Percentiles rank a stretch among this genome's conserved stretches.
Conservation (phyloP, 2,329 filamentous ascomycete species). For the Paecilomyces formosus region DNA sequence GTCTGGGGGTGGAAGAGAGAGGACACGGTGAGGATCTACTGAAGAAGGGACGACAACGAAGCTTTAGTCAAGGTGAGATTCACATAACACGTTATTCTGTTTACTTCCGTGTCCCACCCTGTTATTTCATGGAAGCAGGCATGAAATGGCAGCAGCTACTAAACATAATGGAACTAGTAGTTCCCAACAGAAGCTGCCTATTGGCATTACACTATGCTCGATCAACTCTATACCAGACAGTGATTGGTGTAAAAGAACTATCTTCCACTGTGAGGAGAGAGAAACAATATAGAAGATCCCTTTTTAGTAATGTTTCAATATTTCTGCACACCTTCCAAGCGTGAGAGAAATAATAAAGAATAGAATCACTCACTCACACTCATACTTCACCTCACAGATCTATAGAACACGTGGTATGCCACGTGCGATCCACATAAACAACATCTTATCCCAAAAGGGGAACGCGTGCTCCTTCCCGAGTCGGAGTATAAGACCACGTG, state of each 20-base stretch:
- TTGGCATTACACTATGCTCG: neutral
- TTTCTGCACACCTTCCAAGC: too few relatives aligned
- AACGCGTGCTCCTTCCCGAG: neutral
- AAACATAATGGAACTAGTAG: neutral
- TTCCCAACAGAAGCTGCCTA: neutral
- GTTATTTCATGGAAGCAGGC: neutral
- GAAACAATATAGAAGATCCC: neutral
- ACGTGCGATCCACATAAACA: neutral
- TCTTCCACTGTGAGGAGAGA: neutral
- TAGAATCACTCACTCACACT: neutral
- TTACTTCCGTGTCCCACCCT: neutral
- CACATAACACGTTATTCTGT: neutral
- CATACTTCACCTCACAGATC: neutral
- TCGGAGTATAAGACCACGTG: neutral
- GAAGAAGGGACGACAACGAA: neutral
- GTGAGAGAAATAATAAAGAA: neutral
- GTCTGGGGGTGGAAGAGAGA: neutral
- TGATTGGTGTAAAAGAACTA: neutral
- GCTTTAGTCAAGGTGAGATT: neutral
- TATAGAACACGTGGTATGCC: neutral
- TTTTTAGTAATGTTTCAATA: neutral
- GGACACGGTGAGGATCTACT: neutral
- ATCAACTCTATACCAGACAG: neutral
- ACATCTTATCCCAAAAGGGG: neutral
- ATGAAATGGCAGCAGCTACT: neutral